Conservation (phyloP, 1,284 basidiomycete genomes). For the Cryptococcus sp. region DNA sequence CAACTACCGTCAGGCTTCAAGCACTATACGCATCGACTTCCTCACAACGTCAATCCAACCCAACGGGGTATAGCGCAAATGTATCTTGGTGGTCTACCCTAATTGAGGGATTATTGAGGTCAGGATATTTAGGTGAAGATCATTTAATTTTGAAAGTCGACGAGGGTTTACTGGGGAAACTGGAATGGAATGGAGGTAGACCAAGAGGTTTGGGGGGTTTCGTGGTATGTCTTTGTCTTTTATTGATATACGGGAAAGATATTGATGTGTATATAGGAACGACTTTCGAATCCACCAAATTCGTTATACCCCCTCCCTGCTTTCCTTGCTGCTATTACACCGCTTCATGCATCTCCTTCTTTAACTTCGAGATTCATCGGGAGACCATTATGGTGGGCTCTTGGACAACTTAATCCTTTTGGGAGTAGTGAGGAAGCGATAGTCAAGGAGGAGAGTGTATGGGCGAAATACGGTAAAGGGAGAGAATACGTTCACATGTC, state of each 20-base stretch:
- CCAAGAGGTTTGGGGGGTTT: constrained; percentile 76
- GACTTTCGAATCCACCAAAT: constrained; percentile 21
- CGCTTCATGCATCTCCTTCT: constrained; percentile 66
- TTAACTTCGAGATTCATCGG: constrained; percentile 68
- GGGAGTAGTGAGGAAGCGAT: constrained; percentile 50
- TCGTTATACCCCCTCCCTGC: constrained; percentile 54
- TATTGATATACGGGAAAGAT: too few relatives aligned
- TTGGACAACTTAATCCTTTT: constrained; percentile 70
- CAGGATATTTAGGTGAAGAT: constrained; percentile 57
- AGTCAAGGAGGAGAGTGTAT: constrained; percentile 61
- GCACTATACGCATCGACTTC: constrained; percentile 85
- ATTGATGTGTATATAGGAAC: too few relatives aligned
- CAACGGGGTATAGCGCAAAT: constrained; percentile 72
- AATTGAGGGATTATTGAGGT: constrained; percentile 59
- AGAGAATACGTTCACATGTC: constrained; percentile 66
- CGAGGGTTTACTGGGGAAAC: constrained; percentile 56
- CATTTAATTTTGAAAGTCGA: constrained; percentile 64
- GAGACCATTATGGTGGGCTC: constrained; percentile 78
- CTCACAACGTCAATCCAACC: constrained; percentile 75
- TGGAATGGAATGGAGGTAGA: constrained; percentile 54
- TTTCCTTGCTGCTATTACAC: constrained; percentile 59
- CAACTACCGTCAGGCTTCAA: constrained; percentile 59
- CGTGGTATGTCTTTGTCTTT: constrained; percentile 58
- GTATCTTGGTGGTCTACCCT: constrained; percentile 81
- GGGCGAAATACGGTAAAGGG: constrained; percentile 58